Conservation (phyloP, 1,284 basidiomycete species). For the Moniliophthora roreri region DNA sequence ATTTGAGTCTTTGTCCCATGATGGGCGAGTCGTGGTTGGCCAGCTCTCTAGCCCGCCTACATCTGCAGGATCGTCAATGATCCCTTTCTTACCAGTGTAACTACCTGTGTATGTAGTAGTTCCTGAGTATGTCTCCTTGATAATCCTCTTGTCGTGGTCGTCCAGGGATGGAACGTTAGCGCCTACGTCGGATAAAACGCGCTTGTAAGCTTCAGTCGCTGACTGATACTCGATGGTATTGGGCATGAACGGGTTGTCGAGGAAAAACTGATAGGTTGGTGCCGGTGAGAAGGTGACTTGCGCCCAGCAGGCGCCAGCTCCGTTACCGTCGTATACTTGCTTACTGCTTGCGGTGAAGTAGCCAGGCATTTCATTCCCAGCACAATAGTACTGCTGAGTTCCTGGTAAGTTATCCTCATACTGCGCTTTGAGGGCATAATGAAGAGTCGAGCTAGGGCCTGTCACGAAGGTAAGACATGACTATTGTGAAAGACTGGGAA, state of each 20-base stretch:
- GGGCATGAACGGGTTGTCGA: slow-evolving; percentile 2
- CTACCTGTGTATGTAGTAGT: slow-evolving; percentile 10
- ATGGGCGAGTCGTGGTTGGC: not conserved
- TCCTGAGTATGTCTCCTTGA: slow-evolving; percentile 2
- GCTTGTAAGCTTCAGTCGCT: slow-evolving; percentile 5
- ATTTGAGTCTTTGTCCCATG: slow-evolving; percentile 2
- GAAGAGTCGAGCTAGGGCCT: not conserved
- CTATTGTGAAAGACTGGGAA: not conserved
- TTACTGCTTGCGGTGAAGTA: not conserved
- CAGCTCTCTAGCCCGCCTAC: slow-evolving; percentile 8
- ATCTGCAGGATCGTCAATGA: slow-evolving; percentile 6
- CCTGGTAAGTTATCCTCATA: slow-evolving; percentile 10
- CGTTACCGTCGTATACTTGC: slow-evolving; percentile 5
- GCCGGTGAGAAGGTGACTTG: slow-evolving; percentile 5
- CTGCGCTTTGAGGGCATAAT: not conserved
- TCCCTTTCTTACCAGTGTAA: slow-evolving; percentile 1
- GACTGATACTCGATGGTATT: slow-evolving; percentile 5
- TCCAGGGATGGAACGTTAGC: slow-evolving; percentile 3
- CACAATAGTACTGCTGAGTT: slow-evolving; percentile 9
- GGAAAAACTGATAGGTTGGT: slow-evolving; percentile 9
- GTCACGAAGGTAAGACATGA: not conserved
- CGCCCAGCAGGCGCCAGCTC: slow-evolving; percentile 2
- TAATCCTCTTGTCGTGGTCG: slow-evolving; percentile 13
- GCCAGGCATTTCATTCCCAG: slow-evolving; percentile 7
- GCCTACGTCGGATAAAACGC: slow-evolving; percentile 8